Evolutionary conservation across 441 rosid genomes (phyloP).

Genomic region (Gossypium laxum): DNA sequence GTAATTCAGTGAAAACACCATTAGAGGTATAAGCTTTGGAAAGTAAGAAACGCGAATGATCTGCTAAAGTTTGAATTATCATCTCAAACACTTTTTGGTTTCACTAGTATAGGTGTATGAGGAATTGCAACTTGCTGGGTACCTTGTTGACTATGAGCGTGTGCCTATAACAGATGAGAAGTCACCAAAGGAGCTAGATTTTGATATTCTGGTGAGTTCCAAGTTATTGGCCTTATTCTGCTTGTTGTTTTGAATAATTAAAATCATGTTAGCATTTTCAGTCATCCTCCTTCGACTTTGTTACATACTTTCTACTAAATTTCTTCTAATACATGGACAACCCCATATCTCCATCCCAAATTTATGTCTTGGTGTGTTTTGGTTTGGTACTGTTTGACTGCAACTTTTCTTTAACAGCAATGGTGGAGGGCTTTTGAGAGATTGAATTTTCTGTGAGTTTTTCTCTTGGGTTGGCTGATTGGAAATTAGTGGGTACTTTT

Average conservation of each 20-base stretch:
- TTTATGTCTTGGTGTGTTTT: neutral
- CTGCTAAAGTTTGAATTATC: conserved; percentile 16
- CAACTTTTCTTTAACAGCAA: conserved; percentile 6
- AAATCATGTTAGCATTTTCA: neutral
- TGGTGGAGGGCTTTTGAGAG: conserved; percentile 10
- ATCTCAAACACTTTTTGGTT: conserved; percentile 15
- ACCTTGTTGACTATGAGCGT: conserved; percentile 83
- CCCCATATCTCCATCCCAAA: neutral
- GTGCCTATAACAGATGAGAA: conserved; percentile 97
- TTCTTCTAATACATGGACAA: conserved; percentile 3
- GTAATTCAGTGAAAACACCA: conserved; percentile 85
- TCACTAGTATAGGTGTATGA: conserved; percentile 56
- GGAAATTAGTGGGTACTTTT: conserved; percentile 10
- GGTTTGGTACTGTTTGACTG: conserved; percentile 3
- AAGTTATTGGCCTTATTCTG: conserved; percentile 7
- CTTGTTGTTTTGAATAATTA: neutral
- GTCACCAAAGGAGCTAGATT: conserved; percentile 84
- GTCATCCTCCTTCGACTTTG: conserved; percentile 5
- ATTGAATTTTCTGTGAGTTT: conserved; percentile 9
- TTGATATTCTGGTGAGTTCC: conserved; percentile 70
- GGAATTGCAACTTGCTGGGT: conserved; percentile 84
- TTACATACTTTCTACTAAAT: neutral
- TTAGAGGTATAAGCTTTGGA: conserved; percentile 48
- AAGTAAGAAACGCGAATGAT: conserved; percentile 8
- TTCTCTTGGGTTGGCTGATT: conserved; percentile 8